Percentiles rank a stretch among this genome's conserved stretches.
Evolutionary conservation across 2,329 filamentous ascomycete genomes (phyloP).

Genomic region (Chaetomium strumarium): DNA sequence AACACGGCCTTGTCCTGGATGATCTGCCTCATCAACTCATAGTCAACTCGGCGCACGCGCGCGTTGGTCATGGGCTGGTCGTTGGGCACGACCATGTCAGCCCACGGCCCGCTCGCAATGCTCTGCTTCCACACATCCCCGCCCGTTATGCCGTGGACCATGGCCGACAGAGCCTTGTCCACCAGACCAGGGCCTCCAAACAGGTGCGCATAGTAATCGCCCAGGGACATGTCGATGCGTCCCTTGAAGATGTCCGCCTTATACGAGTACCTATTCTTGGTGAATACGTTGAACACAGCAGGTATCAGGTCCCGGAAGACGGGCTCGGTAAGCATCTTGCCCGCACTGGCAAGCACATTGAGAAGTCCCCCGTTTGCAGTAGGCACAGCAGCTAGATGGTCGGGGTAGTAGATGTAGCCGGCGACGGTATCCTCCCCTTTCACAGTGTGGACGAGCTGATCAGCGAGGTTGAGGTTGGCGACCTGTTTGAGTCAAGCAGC

Average conservation of each 20-base stretch:
- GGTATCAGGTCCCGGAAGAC: constrained; percentile 36
- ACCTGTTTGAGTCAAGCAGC: constrained; percentile 9
- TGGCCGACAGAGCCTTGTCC: constrained; percentile 69
- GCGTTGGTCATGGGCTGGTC: neutral
- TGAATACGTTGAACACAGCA: neutral
- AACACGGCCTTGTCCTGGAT: constrained; percentile 1
- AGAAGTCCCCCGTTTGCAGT: constrained; percentile 23
- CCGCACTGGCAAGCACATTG: constrained; percentile 28
- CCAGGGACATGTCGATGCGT: constrained; percentile 51
- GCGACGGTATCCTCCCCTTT: constrained; percentile 44
- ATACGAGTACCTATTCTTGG: neutral
- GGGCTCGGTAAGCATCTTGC: constrained; percentile 44
- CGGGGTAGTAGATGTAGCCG: constrained; percentile 84
- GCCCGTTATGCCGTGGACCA: constrained; percentile 85
- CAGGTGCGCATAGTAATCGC: constrained; percentile 54
- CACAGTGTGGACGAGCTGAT: constrained; percentile 48
- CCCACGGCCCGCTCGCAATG: constrained; percentile 55
- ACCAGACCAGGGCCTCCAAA: constrained; percentile 48
- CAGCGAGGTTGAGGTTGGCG: constrained; percentile 38
- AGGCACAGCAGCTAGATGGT: constrained; percentile 63
- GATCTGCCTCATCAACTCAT: constrained; percentile 11
- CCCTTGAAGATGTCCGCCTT: neutral
- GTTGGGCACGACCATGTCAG: neutral
- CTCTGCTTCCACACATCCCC: constrained; percentile 81
- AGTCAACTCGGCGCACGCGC: constrained; percentile 2